A percentile compares a stretch with the other conserved stretches of the same genome.
These are phyloP conservation scores for Ophiostoma fasciatum DNA, from an alignment of 2,329 filamentous ascomycete species.

Conservation along the genomic window DNA sequence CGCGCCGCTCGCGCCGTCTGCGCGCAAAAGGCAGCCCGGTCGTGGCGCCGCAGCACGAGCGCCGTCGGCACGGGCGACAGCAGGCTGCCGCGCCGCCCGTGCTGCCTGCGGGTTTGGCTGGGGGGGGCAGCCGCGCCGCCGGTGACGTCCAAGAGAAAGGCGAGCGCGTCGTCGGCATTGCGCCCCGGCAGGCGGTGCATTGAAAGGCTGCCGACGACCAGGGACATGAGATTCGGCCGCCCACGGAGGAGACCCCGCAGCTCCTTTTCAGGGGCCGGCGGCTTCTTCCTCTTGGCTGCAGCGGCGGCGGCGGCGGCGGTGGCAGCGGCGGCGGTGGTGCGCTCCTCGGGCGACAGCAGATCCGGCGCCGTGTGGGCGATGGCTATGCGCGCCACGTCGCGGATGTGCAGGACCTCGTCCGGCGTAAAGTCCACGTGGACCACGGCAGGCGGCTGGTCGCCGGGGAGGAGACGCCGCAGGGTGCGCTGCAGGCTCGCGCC, in stretches of 20 bases:
- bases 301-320: no score
- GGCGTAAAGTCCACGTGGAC: slow-evolving; percentile 33
- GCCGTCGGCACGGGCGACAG: slow-evolving; percentile 8
- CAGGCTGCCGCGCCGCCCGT: background rate
- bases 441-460: background rate
- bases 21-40: background rate
- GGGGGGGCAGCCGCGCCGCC: no score
- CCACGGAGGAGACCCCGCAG: background rate
- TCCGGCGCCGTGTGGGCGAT: background rate
- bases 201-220: background rate
- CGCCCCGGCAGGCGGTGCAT: slow-evolving; percentile 11
- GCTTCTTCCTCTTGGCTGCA: background rate
- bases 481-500: slow-evolving; percentile 6
- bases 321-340: no score
- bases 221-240: background rate
- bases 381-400: background rate
- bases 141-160: slow-evolving; percentile 23
- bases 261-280: background rate
- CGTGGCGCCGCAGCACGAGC: slow-evolving; percentile 15
- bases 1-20: slow-evolving; percentile 15
- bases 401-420: slow-evolving; percentile 19
- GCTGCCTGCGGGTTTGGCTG: background rate
- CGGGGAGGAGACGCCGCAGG: background rate
- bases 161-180: slow-evolving; percentile 19
- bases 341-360: background rate